Evolutionary conservation across 805 yeast species (phyloP).

Genomic region (Kodamaea neixiangensis): DNA sequence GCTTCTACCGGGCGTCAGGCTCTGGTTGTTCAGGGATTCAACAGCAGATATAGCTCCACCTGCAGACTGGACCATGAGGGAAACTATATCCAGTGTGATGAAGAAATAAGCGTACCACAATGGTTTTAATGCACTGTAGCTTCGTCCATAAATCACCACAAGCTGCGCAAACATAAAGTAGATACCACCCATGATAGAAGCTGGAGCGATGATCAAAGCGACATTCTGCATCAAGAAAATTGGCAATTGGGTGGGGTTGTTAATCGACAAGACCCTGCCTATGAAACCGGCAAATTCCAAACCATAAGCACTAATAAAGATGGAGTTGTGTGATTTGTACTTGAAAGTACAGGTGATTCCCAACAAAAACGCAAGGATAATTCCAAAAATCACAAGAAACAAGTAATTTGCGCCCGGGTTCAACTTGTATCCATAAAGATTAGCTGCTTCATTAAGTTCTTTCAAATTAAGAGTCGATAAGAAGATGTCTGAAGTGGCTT

Average conservation of each 20-base stretch:
- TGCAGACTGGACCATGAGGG: slow-evolving; percentile 20
- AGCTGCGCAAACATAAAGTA: slow-evolving; percentile 16
- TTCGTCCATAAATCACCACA: slow-evolving; percentile 11
- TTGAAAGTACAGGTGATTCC: slow-evolving; percentile 18
- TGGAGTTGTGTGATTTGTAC: slow-evolving; percentile 21
- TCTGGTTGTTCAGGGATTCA: slow-evolving; percentile 9
- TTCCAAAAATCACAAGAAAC: slow-evolving; percentile 15
- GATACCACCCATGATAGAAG: slow-evolving; percentile 17
- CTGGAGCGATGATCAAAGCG: slow-evolving; percentile 15
- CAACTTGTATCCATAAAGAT: slow-evolving; percentile 14
- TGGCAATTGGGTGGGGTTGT: slow-evolving; percentile 5
- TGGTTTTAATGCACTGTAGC: slow-evolving; percentile 13
- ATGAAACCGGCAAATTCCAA: slow-evolving; percentile 15
- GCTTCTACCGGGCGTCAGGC: slow-evolving; percentile 17
- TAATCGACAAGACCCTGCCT: slow-evolving; percentile 10
- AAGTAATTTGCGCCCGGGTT: slow-evolving; percentile 18
- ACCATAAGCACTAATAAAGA: slow-evolving; percentile 10
- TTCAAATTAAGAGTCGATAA: slow-evolving; percentile 34
- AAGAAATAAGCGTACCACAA: slow-evolving; percentile 17
- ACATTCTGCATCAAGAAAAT: slow-evolving; percentile 12
- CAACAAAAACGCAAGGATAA: slow-evolving; percentile 14
- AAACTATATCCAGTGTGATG: slow-evolving; percentile 14
- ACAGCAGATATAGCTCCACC: slow-evolving; percentile 21
- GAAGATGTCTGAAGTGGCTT: slow-evolving; percentile 35
- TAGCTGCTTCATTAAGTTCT: slow-evolving; percentile 30